A percentile compares a stretch with the other conserved stretches of the same genome.
These are phyloP conservation scores for Apiospora arundinis DNA, from an alignment of 2,329 filamentous ascomycete genomes.

Conservation along the genomic window DNA sequence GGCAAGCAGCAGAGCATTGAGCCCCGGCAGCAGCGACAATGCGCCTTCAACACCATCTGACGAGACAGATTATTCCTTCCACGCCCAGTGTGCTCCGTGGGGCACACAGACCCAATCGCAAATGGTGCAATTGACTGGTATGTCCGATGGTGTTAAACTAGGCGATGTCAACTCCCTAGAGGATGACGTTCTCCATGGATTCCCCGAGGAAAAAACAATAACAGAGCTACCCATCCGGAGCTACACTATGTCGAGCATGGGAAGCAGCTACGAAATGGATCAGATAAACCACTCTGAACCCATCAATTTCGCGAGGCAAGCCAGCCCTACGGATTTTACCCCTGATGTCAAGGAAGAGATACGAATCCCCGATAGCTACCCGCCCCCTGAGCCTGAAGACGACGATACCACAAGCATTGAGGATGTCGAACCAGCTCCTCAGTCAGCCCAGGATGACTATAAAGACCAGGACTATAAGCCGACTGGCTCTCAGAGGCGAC, in stretches of 20 bases:
- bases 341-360: slow-evolving; percentile 37
- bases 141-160: slow-evolving; percentile 42
- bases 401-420: slow-evolving; percentile 32
- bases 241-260: slow-evolving; percentile 43
- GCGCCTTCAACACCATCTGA: slow-evolving; percentile 48
- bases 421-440: slow-evolving; percentile 26
- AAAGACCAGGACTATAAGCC: slow-evolving; percentile 35
- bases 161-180: slow-evolving; percentile 42
- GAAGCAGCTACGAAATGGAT: slow-evolving; percentile 33
- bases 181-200: slow-evolving; percentile 37
- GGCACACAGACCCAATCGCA: slow-evolving; percentile 32
- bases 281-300: slow-evolving; percentile 28
- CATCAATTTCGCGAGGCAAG: slow-evolving; percentile 27
- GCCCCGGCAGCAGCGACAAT: slow-evolving; percentile 48
- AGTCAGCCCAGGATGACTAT: slow-evolving; percentile 33
- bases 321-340: slow-evolving; percentile 37
- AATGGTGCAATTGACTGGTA: slow-evolving; percentile 38
- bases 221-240: slow-evolving; percentile 35
- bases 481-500: slow-evolving; percentile 30
- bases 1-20: slow-evolving; percentile 44
- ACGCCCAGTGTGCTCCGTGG: slow-evolving; percentile 34
- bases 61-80: slow-evolving; percentile 35
- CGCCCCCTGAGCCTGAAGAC: slow-evolving; percentile 30
- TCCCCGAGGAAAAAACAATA: slow-evolving; percentile 36
- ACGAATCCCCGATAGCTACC: slow-evolving; percentile 27